Percentiles rank a stretch among this genome's conserved stretches.
phyloP scores from a whole-genome alignment of 352 stramenopile genomes.

The Pythium brassicae region DNA sequence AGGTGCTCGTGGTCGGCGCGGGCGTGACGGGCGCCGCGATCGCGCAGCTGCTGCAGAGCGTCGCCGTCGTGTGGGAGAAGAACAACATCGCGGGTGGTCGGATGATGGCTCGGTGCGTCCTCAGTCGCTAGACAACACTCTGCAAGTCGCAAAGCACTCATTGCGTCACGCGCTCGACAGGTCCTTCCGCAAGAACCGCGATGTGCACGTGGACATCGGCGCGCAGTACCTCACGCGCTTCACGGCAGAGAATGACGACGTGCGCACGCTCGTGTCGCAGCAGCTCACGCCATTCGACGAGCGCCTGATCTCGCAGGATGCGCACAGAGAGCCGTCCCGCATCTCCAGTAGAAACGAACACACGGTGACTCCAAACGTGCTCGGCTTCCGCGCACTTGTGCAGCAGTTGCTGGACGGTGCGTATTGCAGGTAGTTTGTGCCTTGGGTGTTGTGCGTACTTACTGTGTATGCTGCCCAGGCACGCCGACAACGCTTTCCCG shows the following conservation, averaged over 20 bases:
- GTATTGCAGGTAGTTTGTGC: neutral
- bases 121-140: neutral
- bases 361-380: constrained; percentile 27
- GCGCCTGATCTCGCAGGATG: constrained; percentile 44
- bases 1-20: constrained; percentile 57
- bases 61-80: constrained; percentile 64
- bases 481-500: constrained; percentile 33
- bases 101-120: constrained; percentile 52
- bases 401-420: constrained; percentile 40
- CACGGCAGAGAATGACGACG: constrained; percentile 41
- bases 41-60: constrained; percentile 45
- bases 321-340: constrained; percentile 22
- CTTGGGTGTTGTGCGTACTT: neutral
- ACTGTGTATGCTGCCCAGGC: constrained; percentile 17
- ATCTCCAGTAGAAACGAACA: constrained; percentile 19
- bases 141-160: neutral
- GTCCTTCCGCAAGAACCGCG: constrained; percentile 54
- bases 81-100: constrained; percentile 63
- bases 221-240: constrained; percentile 66
- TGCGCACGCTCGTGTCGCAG: constrained; percentile 29
- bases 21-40: constrained; percentile 56
- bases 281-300: constrained; percentile 41
- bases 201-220: constrained; percentile 58
- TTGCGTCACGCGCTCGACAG: constrained; percentile 1
- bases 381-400: constrained; percentile 55